phyloP scores from a whole-genome alignment of 345 rosid species.

The Dipteronia dyeriana region DNA sequence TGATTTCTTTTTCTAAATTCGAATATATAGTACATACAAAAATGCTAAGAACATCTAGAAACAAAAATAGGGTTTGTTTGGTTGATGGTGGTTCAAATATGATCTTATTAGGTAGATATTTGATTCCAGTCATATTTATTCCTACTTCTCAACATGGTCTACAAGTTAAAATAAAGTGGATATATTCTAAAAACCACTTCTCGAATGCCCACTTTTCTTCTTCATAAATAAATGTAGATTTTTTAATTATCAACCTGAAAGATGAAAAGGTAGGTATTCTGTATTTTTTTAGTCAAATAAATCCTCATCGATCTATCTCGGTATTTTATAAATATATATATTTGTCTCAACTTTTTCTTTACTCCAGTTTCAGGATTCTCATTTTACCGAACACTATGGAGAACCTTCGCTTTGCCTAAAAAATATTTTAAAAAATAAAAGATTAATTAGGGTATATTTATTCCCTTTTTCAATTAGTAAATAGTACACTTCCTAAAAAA shows the following conservation, averaged over 20 bases:
- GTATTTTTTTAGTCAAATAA: no score
- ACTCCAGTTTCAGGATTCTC: background rate
- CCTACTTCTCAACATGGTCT: background rate
- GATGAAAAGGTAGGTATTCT: background rate
- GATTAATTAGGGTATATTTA: no score
- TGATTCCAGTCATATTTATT: background rate
- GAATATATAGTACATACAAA: no score
- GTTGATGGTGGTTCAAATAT: background rate
- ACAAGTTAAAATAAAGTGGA: no score
- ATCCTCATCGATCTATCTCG: no score
- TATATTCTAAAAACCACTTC: background rate
- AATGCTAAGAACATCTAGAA: no score
- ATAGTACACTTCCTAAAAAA: no score
- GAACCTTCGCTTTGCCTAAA: background rate
- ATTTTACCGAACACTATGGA: background rate
- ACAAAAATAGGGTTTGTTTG: background rate
- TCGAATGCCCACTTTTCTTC: background rate
- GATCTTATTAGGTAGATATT: background rate
- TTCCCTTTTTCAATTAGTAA: no score
- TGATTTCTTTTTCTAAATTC: no score
- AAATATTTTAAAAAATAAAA: no score
- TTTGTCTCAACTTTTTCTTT: background rate
- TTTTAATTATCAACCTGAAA: background rate
- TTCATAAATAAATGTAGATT: no score
- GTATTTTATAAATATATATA: no score